phyloP scores from a whole-genome alignment of 495 filamentous ascomycete genomes.

The Penicillium ochrochloron region DNA sequence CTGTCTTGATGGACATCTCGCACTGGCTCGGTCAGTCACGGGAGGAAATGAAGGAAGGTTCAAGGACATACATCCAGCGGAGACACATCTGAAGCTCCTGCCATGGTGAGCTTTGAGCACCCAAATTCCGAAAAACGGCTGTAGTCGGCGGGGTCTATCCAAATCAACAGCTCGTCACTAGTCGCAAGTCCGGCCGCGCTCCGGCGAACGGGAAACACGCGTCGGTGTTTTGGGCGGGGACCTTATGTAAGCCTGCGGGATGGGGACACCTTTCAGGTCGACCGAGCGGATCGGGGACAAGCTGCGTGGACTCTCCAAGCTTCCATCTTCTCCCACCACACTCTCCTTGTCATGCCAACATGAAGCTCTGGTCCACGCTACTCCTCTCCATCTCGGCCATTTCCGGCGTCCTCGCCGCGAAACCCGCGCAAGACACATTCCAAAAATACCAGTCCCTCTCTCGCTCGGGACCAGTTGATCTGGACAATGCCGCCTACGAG shows the following conservation, averaged over 20 bases:
- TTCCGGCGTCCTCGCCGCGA: slow-evolving; percentile 46
- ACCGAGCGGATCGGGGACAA: slow-evolving; percentile 1
- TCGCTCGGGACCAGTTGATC: slow-evolving; percentile 68
- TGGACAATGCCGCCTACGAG: slow-evolving; percentile 75
- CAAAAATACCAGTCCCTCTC: slow-evolving; percentile 68
- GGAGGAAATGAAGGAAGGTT: background rate
- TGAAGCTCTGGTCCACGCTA: slow-evolving; percentile 59
- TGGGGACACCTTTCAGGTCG: slow-evolving; percentile 28
- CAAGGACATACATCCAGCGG: slow-evolving; percentile 35
- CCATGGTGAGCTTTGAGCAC: slow-evolving; percentile 14
- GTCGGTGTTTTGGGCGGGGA: slow-evolving; percentile 13
- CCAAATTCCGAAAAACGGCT: background rate
- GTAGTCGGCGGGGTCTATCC: background rate
- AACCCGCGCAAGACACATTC: slow-evolving; percentile 55
- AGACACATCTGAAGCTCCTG: slow-evolving; percentile 25
- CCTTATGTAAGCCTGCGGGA: slow-evolving; percentile 27
- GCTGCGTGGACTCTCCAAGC: slow-evolving; percentile 4
- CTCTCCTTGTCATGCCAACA: slow-evolving; percentile 37
- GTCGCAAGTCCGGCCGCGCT: background rate
- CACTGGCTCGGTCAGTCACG: slow-evolving; percentile 31
- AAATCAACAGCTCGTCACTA: background rate
- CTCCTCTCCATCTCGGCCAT: slow-evolving; percentile 56
- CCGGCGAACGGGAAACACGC: slow-evolving; percentile 13
- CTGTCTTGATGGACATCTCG: slow-evolving; percentile 51
- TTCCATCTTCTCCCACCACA: slow-evolving; percentile 3